Evolutionary conservation across 805 yeast species (phyloP), one percentile per base, ranked within the genome.

Genomic region (Wickerhamiella occidentalis): DNA sequence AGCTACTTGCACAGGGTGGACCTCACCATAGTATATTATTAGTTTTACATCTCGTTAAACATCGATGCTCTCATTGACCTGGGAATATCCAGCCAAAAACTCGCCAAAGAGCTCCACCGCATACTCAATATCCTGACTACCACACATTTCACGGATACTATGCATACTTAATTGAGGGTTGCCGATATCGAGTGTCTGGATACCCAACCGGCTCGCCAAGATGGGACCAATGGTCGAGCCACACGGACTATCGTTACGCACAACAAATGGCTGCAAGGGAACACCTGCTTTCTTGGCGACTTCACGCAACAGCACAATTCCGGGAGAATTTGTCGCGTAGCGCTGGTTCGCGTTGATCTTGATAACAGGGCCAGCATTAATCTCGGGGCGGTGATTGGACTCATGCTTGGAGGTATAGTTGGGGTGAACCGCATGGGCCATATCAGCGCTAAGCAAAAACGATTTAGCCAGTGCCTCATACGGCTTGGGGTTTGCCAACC

Each of bases 181-280:
- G 51, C 97, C 97, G 48, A 88, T 66, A 65, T 88, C 97, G 53
- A 88, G 66, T 2, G 95, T 85, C 61, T 92, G 75, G 46, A 88
- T 74, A 48, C 97, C 97, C 35, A 87, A 73, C 56, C 82, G 82
- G 2, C 94, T 80, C 30, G 95, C 82, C 51, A 90, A 69, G 65
- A 88, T 84, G 18, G 97, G 97, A 1, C 97, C 98, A 60, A 90
- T 90, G 1, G 98, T 90, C 1, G 94, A 82, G 2, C 98, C 98
- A 67, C 97, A 90, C 2, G 96, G 85, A 2, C 94, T 79, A 61
- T 84, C 95, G 64, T 90, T 92, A 50, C 90, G 76, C 23, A 83
- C 94, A n/a, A 88, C 96, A 68, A 90, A 86, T 50, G 87, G 65
- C 65, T 90, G 98, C 54, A 90, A 66, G 15, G 96, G 96, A n/a